Conservation (phyloP, 2,329 filamentous ascomycete species). For the Aspergillus unguis region DNA sequence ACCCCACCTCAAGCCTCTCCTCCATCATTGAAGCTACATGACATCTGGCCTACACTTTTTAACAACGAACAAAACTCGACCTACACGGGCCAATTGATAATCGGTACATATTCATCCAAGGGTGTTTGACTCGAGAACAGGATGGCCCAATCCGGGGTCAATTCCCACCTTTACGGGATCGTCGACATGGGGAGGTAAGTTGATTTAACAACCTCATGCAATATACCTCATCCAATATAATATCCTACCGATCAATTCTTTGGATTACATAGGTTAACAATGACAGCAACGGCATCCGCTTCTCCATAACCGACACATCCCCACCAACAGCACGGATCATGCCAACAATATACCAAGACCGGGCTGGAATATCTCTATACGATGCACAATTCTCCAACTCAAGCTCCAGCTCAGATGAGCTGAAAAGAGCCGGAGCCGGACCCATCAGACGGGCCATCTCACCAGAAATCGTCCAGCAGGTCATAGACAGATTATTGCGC, state of each 20-base stretch:
- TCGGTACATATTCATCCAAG: no score
- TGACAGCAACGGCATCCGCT: conserved; percentile 78
- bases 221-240: no score
- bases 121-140: neutral
- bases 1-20: no score
- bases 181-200: conserved; percentile 44
- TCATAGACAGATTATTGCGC: conserved; percentile 63
- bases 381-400: conserved; percentile 63
- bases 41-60: no score
- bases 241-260: no score
- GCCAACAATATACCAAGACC: conserved; percentile 72
- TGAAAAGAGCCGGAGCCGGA: conserved; percentile 13
- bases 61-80: no score
- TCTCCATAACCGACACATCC: conserved; percentile 80
- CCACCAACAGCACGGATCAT: conserved; percentile 69
- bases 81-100: no score
- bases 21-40: no score
- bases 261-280: neutral
- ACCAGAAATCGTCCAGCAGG: conserved; percentile 58
- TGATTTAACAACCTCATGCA: neutral
- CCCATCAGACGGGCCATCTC: conserved; percentile 50
- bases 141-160: conserved; percentile 5
- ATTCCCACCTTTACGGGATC: conserved; percentile 31
- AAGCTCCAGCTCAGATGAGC: conserved; percentile 1
- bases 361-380: conserved; percentile 79